A percentile compares a stretch with the other conserved stretches of the same genome.
These are phyloP conservation scores for Ziziphus jujuba DNA, from an alignment of 306 rosid species.

Conservation along the genomic window DNA sequence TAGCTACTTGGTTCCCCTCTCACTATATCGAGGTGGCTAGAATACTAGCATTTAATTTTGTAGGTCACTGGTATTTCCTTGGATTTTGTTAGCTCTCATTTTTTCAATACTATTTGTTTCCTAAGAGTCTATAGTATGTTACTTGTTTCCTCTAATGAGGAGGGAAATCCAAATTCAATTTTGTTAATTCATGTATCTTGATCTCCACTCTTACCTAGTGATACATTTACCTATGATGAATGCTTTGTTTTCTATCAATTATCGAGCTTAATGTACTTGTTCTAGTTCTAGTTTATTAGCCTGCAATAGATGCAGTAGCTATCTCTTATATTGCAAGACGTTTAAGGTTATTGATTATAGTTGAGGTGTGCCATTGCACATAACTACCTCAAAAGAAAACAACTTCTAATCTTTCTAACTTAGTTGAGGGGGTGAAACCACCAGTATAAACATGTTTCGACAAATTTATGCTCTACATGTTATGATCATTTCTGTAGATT, in stretches of 20 bases:
- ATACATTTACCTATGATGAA: slow-evolving; percentile 7
- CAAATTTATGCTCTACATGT: too few relatives aligned
- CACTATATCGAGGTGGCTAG: too few relatives aligned
- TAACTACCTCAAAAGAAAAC: too few relatives aligned
- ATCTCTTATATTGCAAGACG: not conserved
- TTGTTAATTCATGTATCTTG: slow-evolving; percentile 25
- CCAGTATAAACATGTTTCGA: too few relatives aligned
- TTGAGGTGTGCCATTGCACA: too few relatives aligned
- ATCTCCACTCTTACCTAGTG: not conserved
- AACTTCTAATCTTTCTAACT: too few relatives aligned
- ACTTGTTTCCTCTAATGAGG: slow-evolving; percentile 10
- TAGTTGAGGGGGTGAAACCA: too few relatives aligned
- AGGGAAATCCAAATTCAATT: slow-evolving; percentile 23
- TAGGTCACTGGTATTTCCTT: slow-evolving; percentile 13
- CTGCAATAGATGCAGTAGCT: not conserved
- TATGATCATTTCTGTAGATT: too few relatives aligned
- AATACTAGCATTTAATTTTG: too few relatives aligned
- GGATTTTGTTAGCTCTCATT: slow-evolving; percentile 19
- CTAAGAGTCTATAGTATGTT: not conserved
- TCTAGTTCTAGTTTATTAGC: slow-evolving; percentile 11
- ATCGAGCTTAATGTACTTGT: not conserved
- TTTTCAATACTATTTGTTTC: not conserved
- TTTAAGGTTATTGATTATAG: not conserved
- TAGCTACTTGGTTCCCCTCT: too few relatives aligned
- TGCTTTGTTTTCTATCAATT: not conserved